Percentiles rank a stretch among this genome's conserved stretches.
Conservation (phyloP, 352 stramenopile species). For the Aphanomyces stellatus region DNA sequence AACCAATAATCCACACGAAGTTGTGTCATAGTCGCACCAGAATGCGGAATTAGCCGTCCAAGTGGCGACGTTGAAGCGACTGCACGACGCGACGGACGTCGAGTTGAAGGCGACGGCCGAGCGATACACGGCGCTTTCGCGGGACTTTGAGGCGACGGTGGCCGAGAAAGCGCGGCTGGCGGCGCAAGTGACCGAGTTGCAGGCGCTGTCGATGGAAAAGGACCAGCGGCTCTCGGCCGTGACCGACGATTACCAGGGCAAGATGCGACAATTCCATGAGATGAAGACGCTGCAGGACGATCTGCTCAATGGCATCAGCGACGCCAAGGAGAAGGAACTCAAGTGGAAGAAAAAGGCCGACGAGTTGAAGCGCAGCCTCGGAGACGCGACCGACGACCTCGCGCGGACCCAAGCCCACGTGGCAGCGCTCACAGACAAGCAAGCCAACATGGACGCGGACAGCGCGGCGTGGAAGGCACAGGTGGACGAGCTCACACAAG, state of each 20-base stretch:
- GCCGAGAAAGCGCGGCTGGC: conserved; percentile 7
- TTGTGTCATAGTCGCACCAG: neutral
- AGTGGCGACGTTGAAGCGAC: neutral
- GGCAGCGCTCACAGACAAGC: neutral
- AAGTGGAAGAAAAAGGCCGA: conserved; percentile 23
- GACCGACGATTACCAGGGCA: conserved; percentile 21
- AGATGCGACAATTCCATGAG: conserved; percentile 40
- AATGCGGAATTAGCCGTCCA: neutral
- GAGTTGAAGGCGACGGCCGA: conserved; percentile 28
- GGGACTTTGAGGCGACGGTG: conserved; percentile 25
- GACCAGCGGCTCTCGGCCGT: conserved; percentile 19
- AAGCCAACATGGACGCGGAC: conserved; percentile 23
- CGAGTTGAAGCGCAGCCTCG: neutral
- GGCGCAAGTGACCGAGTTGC: conserved; percentile 24
- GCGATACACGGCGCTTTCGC: conserved; percentile 21
- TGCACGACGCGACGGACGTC: neutral
- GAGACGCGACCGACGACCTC: neutral
- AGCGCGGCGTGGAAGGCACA: conserved; percentile 20
- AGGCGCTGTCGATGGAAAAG: conserved; percentile 30
- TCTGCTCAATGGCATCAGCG: conserved; percentile 46
- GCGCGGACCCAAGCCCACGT: neutral
- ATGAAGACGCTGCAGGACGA: conserved; percentile 62
- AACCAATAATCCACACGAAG: neutral
- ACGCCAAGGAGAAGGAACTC: conserved; percentile 32
- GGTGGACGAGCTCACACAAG: conserved; percentile 15